phyloP scores from a whole-genome alignment of 1,139 yeast species.

The Sugiyamaella japonica region DNA sequence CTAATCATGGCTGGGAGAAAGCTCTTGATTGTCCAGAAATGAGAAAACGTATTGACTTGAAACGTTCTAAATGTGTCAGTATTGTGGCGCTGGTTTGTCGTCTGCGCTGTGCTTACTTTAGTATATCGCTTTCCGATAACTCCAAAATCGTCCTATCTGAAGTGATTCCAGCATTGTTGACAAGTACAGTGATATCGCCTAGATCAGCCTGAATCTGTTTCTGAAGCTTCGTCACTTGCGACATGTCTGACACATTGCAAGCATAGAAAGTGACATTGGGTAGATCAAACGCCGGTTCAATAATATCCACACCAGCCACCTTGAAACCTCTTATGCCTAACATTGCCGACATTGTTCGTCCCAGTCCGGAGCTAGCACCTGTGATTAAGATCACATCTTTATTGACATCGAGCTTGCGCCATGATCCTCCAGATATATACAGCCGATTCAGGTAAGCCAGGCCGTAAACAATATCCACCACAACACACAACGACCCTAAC shows the following conservation, averaged over 20 bases:
- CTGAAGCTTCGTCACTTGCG: conserved; percentile 39
- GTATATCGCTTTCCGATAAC: conserved; percentile 35
- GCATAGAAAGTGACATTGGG: conserved; percentile 40
- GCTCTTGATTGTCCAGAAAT: conserved; percentile 50
- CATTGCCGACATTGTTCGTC: conserved; percentile 46
- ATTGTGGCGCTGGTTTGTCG: too few relatives aligned
- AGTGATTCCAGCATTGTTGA: conserved; percentile 78
- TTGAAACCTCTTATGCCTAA: conserved; percentile 41
- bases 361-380: conserved; percentile 68
- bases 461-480: conserved; percentile 21
- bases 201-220: conserved; percentile 38
- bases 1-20: conserved; percentile 42
- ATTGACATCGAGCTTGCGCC: conserved; percentile 24
- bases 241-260: conserved; percentile 55
- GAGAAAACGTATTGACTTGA: conserved; percentile 59
- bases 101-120: background rate
- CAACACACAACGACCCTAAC: conserved; percentile 12
- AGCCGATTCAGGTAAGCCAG: conserved; percentile 21
- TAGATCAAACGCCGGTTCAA: conserved; percentile 37
- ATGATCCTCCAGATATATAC: conserved; percentile 25
- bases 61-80: conserved; percentile 37
- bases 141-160: conserved; percentile 49
- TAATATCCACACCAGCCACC: conserved; percentile 54
- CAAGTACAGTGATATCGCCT: conserved; percentile 50
- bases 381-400: conserved; percentile 52